phyloP scores from a whole-genome alignment of 805 yeast genomes.

The Sugiyamaella chiloensis region DNA sequence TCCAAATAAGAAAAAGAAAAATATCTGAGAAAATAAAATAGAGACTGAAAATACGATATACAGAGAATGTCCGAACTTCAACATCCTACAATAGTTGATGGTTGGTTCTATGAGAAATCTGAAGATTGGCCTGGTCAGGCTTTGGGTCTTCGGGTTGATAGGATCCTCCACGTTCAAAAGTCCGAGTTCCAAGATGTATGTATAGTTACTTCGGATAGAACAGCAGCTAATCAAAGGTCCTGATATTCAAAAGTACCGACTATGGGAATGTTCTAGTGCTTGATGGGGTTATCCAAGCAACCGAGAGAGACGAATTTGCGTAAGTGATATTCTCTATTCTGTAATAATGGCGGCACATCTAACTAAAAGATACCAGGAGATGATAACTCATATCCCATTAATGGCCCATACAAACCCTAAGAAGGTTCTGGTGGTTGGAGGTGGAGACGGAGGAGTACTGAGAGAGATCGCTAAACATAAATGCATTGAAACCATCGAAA shows the following conservation, averaged over 20 bases:
- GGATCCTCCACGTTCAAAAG: slow-evolving; percentile 77
- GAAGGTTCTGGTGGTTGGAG: slow-evolving; percentile 92
- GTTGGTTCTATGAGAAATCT: slow-evolving; percentile 95
- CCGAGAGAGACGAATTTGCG: slow-evolving; percentile 96
- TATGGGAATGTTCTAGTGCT: slow-evolving; percentile 94
- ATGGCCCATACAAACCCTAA: slow-evolving; percentile 94
- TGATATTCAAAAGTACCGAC: slow-evolving; percentile 87
- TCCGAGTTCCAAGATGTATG: slow-evolving; percentile 83
- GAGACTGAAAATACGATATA: too few relatives aligned
- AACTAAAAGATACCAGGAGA: slow-evolving; percentile 73
- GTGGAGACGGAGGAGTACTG: slow-evolving; percentile 98
- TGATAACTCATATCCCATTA: slow-evolving; percentile 92
- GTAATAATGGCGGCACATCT: too few relatives aligned
- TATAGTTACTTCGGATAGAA: background rate
- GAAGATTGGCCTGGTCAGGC: slow-evolving; percentile 99
- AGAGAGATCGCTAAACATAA: slow-evolving; percentile 92
- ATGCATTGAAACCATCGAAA: slow-evolving; percentile 65
- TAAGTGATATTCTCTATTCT: slow-evolving; percentile 19
- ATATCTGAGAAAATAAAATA: too few relatives aligned
- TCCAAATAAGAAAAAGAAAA: too few relatives aligned
- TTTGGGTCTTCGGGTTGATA: slow-evolving; percentile 83
- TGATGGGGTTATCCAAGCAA: slow-evolving; percentile 92
- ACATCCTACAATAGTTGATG: slow-evolving; percentile 45
- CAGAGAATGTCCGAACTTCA: background rate
- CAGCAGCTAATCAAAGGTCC: slow-evolving; percentile 33